Evolutionary conservation across 345 rosid species (phyloP).

Genomic region (Boechera stricta): DNA sequence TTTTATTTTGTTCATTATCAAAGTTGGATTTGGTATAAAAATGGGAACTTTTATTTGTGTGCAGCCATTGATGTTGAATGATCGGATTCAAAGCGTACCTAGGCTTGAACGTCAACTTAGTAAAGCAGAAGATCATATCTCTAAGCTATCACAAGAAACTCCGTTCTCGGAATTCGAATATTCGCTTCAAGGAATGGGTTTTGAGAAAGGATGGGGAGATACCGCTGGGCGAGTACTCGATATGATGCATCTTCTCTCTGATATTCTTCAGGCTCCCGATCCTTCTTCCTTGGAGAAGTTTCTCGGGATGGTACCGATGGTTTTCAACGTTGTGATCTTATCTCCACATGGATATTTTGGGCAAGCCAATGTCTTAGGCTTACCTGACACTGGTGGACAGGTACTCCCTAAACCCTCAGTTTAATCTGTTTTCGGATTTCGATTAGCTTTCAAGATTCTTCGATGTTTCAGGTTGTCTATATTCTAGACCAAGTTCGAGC

Average conservation of each 20-base stretch:
- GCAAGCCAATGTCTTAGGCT: constrained; percentile 98
- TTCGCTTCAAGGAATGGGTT: constrained; percentile 88
- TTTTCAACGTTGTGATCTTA: constrained; percentile 90
- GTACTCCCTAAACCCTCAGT: constrained; percentile 43
- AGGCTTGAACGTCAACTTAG: constrained; percentile 68
- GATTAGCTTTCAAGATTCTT: neutral
- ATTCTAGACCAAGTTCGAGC: constrained; percentile 99
- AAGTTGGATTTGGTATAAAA: constrained; percentile 1
- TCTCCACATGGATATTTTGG: constrained; percentile 98
- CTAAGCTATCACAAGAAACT: constrained; percentile 71
- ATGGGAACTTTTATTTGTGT: neutral
- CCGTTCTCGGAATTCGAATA: constrained; percentile 81
- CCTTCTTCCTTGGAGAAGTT: constrained; percentile 89
- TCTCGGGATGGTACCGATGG: constrained; percentile 95
- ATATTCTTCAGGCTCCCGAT: constrained; percentile 97
- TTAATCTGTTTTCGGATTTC: neutral
- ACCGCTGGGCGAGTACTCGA: constrained; percentile 76
- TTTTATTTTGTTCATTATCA: neutral
- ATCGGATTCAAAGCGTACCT: constrained; percentile 66
- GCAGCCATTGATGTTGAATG: constrained; percentile 95
- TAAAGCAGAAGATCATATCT: constrained; percentile 90
- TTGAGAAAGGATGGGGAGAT: constrained; percentile 99
- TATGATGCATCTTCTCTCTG: constrained; percentile 84
- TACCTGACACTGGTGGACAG: constrained; percentile 99
- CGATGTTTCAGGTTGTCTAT: constrained; percentile 73